Evolutionary conservation across 345 rosid genomes (phyloP), one percentile per base, ranked within the genome.

Genomic region (Bretschneidera sinensis): DNA sequence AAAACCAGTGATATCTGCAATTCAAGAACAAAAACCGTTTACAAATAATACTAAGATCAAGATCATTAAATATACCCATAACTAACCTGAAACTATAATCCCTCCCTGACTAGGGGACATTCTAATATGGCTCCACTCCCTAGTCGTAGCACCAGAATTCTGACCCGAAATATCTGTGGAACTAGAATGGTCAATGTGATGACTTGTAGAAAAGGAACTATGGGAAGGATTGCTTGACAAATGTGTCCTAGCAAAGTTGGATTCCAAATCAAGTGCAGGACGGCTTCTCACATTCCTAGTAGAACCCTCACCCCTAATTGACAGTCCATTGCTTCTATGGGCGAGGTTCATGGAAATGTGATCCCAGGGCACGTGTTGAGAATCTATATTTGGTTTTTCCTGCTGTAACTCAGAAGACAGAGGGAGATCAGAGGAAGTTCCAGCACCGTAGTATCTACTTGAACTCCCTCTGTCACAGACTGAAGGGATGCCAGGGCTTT

Each of bases 251-350:
- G 68, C 74, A 53, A 73, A 51, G 60, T 70, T 78, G 62, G 81
- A 55, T 71, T 86, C 96, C 64, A 78, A 66, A 78, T 83, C 86
- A 71, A 79, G 55, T 25, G 83, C 81, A 55, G 88, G 73, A 60
- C 96, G 85, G 59, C 84, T 92, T 60, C 98, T 78, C 62, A 88
- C 90, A 70, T 85, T 88, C 78, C 98, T 83, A 43, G 69, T 48
- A 71, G 92, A 81, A 71, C 82, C 69, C 70, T 92, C 96, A 54
- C 79, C 84, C 73, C 86, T 76, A 60, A 80, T 60, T 62, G 81
- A 69, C 58, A 76, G 78, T 59, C 68, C 69, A 65, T 79, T 81
- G 67, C 81, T 74, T 66, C 77, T 74, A 49, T 74, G 65, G 55
- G 67, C 51, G 31, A 81, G 78, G 59, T 77, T 63, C 75, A 71